Evolutionary conservation across 1,284 basidiomycete genomes (phyloP), one percentile per base, ranked within the genome.

Genomic region (Rhodotorula sp.): DNA sequence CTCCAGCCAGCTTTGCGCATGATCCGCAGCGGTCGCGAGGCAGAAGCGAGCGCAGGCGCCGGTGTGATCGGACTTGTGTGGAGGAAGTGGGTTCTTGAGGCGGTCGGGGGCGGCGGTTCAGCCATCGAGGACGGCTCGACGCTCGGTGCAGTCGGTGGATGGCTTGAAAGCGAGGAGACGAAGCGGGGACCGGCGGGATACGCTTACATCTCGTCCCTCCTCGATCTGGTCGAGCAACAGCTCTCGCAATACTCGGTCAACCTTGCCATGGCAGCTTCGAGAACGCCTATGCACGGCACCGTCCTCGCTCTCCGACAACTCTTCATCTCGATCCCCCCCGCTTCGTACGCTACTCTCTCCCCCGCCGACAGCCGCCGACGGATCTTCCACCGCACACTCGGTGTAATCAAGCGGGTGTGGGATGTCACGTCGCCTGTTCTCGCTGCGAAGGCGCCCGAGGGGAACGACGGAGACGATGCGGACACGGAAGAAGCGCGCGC

Each of bases 231-330:
- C 50, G 67, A 69, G 24, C 54, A 64, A 7, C 69, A 68, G 9
- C 71, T 78, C 15, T 76, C 76, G 24, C 70, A 75, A 37, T 67
- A 74, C 31, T 66, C 67, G 7, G 67, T 66, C 37, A 65, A 79
- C 44, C 74, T 77, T 37, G 72, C 62, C 4, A 50, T 65, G 16
- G 79, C 79, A 0, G 77, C 79, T 6, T 73, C 67, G 8, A 68
- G 65, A 0, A 69, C 76, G 30, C 78, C 79, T 4, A 64, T 81
- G 55, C 80, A 81, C 65, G 80, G 80, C 30, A 77, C 77, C 1
- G 66, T 80, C 8, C 74, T 79, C 48, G 77, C 79, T 11, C 71
- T 81, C 16, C 77, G 79, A 37, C 76, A 77, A 44, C 75, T 80
- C 20, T 77, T 79, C 54, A 50, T 70, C 37, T 64, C 68, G 55